A percentile compares a stretch with the other conserved stretches of the same genome.
phyloP scores from a whole-genome alignment of 345 rosid genomes.

The Salix brachista region DNA sequence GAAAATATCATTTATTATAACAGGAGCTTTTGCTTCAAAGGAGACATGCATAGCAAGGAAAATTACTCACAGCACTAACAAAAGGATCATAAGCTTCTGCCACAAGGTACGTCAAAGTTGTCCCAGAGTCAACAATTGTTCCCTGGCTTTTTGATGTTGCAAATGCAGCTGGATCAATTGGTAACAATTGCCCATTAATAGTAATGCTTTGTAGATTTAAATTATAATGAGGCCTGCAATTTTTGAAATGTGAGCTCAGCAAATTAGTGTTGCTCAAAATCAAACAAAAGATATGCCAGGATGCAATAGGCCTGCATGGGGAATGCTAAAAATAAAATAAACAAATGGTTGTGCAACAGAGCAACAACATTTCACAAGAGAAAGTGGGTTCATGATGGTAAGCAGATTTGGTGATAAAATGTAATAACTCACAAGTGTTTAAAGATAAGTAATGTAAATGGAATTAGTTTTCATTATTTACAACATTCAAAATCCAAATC shows the following conservation, averaged over 20 bases:
- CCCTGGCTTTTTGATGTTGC: constrained; percentile 67
- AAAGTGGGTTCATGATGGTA: neutral
- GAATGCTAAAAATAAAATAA: neutral
- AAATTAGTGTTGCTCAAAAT: neutral
- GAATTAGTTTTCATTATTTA: no score
- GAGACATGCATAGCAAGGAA: neutral
- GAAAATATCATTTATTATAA: neutral
- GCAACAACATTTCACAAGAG: neutral
- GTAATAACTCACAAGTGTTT: neutral
- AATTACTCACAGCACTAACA: constrained; percentile 63
- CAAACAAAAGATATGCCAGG: neutral
- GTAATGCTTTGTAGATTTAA: constrained; percentile 88
- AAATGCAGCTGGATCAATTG: constrained; percentile 68
- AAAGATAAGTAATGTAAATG: neutral
- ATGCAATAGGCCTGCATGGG: neutral
- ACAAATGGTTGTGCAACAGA: neutral
- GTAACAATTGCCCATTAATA: constrained; percentile 58
- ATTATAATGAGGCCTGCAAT: constrained; percentile 89
- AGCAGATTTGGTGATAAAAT: neutral
- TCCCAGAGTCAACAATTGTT: constrained; percentile 94
- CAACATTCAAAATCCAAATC: no score
- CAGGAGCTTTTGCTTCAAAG: neutral
- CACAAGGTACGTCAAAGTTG: constrained; percentile 86
- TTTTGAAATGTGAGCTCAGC: constrained; percentile 14
- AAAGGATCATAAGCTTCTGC: constrained; percentile 68